Percentiles rank a stretch among this genome's conserved stretches.
Conservation (phyloP, 371 early-diverging fungal genomes). For the Conidiobolus incongruus region DNA sequence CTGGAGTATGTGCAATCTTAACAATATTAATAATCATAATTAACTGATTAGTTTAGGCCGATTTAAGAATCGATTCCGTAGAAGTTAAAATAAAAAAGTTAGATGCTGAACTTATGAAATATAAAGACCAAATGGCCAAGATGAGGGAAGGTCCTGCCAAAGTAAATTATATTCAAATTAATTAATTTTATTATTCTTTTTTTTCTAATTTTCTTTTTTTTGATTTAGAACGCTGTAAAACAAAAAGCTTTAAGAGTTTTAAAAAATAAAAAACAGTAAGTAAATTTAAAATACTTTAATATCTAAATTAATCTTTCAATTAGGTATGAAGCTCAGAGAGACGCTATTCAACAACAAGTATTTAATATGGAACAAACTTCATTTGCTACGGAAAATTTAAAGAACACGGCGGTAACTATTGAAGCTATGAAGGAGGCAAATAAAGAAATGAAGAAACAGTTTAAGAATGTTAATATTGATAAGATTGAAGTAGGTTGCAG, state of each 20-base stretch:
- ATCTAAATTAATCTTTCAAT: constrained; percentile 11
- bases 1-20: constrained; percentile 16
- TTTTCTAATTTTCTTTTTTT: background rate
- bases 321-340: constrained; percentile 76
- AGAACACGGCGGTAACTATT: constrained; percentile 76
- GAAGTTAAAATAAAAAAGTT: constrained; percentile 81
- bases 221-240: constrained; percentile 49
- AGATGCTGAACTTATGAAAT: constrained; percentile 75
- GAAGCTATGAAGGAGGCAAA: constrained; percentile 88
- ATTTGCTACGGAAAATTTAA: constrained; percentile 84
- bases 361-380: constrained; percentile 95
- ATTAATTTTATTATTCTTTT: background rate
- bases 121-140: constrained; percentile 77
- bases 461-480: constrained; percentile 76
- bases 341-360: constrained; percentile 78
- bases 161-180: constrained; percentile 21
- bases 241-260: constrained; percentile 72
- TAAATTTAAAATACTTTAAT: background rate
- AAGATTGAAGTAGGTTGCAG: constrained; percentile 55
- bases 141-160: constrained; percentile 86
- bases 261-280: constrained; percentile 75
- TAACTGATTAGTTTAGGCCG: constrained; percentile 28
- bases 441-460: constrained; percentile 82
- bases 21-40: background rate
- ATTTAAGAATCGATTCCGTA: constrained; percentile 57